Base-by-base conservation (phyloP, 1,284 basidiomycete genomes). In the Meira nashicola region DNA sequence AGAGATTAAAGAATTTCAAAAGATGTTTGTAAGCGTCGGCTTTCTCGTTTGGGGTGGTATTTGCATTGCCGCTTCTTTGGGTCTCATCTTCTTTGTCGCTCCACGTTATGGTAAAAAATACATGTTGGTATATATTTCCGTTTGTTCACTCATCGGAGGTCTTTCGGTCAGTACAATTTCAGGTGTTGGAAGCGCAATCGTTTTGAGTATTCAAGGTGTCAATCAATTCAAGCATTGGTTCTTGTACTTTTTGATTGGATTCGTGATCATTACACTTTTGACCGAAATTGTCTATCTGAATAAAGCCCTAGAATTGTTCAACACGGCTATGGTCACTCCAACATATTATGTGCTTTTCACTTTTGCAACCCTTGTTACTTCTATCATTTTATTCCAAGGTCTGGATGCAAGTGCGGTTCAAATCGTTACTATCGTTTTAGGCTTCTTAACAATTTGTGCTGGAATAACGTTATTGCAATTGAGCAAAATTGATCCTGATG, bases 241-340 rank as follows among this genome's bases (percentile, higher is more conserved):
- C 68, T 75, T 75, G 52, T 80, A 80, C 68, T 78, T 80, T 46
- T 80, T 95, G 54, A 80, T 93, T 55, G 86, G 82, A 39, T 96
- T 96, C 76, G 88, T 95, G 50, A 82, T 87, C 49, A 81, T 90
- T 46, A 97, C 94, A 0, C 47, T 78, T 86, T 87, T 93, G 55
- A 87, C 88, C 61, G 91, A 96, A 79, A 90, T 97, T 76, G 94
- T 90, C 81, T 97, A 92, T 80, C 84, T 97, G 66, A 98, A 97
- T 82, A 89, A 93, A 73, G 94, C 94, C 19, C 86, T 98, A 62
- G 94, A 93, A 70, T 82, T 96, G 46, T 97, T 93, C 84, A 96
- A 96, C 79, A 90, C 89, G 58, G 37, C 37, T 57, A 92, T 91
- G 89, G 88, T 89, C 63, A 92, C 89, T 8, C 89, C 90, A 1